Conservation (phyloP, 2,329 filamentous ascomycete genomes). For the Diaporthe australafricana region DNA sequence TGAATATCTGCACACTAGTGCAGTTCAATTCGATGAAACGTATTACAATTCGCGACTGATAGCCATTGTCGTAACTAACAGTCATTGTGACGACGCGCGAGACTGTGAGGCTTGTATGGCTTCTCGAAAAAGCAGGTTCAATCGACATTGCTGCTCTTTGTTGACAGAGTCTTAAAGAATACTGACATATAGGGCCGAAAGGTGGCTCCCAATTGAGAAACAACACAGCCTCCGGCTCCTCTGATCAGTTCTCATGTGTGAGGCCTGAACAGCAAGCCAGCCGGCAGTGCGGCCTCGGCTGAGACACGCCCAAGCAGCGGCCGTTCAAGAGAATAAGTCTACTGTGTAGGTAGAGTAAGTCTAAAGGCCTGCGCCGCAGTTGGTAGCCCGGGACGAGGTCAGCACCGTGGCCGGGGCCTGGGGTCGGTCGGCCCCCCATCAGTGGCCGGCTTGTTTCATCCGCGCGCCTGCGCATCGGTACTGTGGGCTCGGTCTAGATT, state of each 20-base stretch:
- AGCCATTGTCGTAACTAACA: not conserved
- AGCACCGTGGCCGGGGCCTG: not conserved
- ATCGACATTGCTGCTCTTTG: not conserved
- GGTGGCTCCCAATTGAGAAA: not conserved
- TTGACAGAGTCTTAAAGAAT: not conserved
- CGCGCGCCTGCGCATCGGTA: not conserved
- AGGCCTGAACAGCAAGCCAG: conserved; percentile 8
- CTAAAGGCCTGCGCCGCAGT: not conserved
- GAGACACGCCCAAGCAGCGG: conserved; percentile 8
- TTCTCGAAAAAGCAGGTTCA: not conserved
- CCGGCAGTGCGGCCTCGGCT: not conserved
- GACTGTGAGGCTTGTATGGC: not conserved
- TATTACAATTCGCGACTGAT: not conserved
- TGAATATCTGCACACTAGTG: not conserved
- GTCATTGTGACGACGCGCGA: too few relatives aligned
- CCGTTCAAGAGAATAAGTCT: not conserved
- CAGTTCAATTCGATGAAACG: not conserved
- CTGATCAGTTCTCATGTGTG: not conserved
- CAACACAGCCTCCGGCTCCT: conserved; percentile 13
- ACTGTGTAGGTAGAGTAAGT: not conserved
- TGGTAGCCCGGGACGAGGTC: not conserved
- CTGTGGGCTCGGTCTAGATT: not conserved
- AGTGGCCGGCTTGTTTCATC: conserved; percentile 25
- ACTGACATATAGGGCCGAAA: not conserved
- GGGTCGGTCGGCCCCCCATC: not conserved